Base-by-base conservation (phyloP, 169 alveolate species). In the Miamiensis avidus region DNA sequence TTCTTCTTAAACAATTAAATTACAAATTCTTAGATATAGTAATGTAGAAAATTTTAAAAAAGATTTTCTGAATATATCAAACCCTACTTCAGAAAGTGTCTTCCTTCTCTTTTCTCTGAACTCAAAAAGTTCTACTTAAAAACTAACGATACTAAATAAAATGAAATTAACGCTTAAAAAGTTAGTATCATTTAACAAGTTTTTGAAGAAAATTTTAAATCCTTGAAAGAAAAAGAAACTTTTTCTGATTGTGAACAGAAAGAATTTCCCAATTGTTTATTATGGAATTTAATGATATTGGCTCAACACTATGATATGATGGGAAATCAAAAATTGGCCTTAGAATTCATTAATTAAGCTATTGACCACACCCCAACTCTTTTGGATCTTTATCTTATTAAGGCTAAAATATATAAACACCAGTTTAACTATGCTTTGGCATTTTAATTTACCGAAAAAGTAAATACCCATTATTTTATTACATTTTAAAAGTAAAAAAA, bases 331-430 rank as follows among this genome's bases (percentile, higher is more conserved):
- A 91, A 84, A 31, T 81, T 88, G 79, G 96, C 97, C 28, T 78
- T 92, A 29, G 91, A 89, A 31, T 88, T 76, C 32, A 87, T 94
- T 32, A 89, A 91, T 76, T 72, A 91, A 78, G 96, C 97, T 0
- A 96, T 96, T 16, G 84, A 84, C 33, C 96, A 94, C 75, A 96
- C 97, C 30, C 98, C 98, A 0, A 91, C 97, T 26, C 88, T 94
- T 31, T 87, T 92, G 25, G 98, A 96, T 82, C 89, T 93, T 25
- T 96, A 90, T 75, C 81, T 91, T 65, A 89, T 92, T 28, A 96
- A 93, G 86, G 95, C 96, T 34, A 90, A 89, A 89, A 88, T 94
- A 30, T 90, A 90, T 34, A 88, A 91, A 82, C 90, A 90, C 83
- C 79, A 85, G 77, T 94, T 91, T 74, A 92, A 93, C 74, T 82